These are phyloP conservation scores for Tetrahymena malaccensis DNA, from an alignment of 73 alveolate species.

Conservation along the genomic window DNA sequence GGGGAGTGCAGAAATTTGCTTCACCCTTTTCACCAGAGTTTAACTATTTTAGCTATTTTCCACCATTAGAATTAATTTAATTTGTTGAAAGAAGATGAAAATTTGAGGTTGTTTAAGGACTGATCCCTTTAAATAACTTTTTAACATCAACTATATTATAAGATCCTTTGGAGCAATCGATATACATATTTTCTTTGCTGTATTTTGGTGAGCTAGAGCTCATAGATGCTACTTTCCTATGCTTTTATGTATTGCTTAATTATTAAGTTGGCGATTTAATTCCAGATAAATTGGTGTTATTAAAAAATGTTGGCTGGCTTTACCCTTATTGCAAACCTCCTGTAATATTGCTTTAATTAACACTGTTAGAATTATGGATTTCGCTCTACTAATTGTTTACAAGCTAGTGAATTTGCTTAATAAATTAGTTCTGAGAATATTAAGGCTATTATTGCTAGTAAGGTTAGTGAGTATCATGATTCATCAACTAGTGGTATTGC, in stretches of 20 bases:
- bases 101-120: neutral
- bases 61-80: neutral
- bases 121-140: neutral
- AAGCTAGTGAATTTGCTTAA: neutral
- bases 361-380: neutral
- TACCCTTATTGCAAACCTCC: neutral
- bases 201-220: neutral
- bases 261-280: neutral
- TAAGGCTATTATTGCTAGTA: neutral
- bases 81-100: neutral
- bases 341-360: neutral
- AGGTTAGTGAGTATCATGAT: neutral
- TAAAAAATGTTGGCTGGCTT: neutral
- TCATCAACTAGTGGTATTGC: neutral
- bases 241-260: neutral
- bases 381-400: neutral
- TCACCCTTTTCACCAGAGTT: neutral
- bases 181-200: neutral
- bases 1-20: neutral
- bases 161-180: neutral
- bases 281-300: neutral
- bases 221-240: neutral
- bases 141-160: neutral
- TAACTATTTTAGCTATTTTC: neutral
- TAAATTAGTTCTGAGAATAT: neutral